These are phyloP conservation scores for Eutypa lata DNA, from an alignment of 2,329 filamentous ascomycete genomes.

Conservation along the genomic window DNA sequence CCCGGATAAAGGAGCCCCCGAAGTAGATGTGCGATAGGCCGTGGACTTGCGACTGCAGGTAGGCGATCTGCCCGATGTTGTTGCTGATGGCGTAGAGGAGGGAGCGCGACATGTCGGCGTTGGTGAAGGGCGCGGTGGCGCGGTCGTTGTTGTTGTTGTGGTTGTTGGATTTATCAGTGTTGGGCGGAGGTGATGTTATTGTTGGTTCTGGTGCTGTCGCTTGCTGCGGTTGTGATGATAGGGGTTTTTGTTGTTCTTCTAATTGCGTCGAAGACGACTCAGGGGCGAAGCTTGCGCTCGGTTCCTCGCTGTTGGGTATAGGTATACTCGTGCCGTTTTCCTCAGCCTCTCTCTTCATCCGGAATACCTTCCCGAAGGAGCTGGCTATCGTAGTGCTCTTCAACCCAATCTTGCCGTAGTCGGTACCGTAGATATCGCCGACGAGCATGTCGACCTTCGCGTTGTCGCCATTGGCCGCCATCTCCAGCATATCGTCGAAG, in stretches of 20 bases:
- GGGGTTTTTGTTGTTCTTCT: constrained; percentile 27
- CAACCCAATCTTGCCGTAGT: constrained; percentile 93
- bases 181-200: constrained; percentile 43
- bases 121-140: constrained; percentile 57
- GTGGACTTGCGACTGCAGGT: constrained; percentile 95
- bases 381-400: constrained; percentile 95
- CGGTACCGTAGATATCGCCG: constrained; percentile 94
- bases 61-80: constrained; percentile 97
- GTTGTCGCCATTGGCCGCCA: constrained; percentile 90
- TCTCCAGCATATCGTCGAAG: constrained; percentile 96
- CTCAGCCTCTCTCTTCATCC: constrained; percentile 84
- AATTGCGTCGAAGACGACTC: neutral
- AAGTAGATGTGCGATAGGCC: constrained; percentile 92
- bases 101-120: constrained; percentile 84
- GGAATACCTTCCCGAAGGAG: constrained; percentile 95
- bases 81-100: constrained; percentile 94
- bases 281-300: neutral
- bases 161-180: constrained; percentile 10
- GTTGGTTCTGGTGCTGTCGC: constrained; percentile 11
- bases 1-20: constrained; percentile 92
- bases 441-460: constrained; percentile 93
- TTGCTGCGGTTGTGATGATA: constrained; percentile 42
- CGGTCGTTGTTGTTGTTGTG: constrained; percentile 12
- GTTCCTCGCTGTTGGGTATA: neutral
- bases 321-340: constrained; percentile 28